Conservation (phyloP, 2,329 filamentous ascomycete genomes). For the Orbilia oligospora region DNA sequence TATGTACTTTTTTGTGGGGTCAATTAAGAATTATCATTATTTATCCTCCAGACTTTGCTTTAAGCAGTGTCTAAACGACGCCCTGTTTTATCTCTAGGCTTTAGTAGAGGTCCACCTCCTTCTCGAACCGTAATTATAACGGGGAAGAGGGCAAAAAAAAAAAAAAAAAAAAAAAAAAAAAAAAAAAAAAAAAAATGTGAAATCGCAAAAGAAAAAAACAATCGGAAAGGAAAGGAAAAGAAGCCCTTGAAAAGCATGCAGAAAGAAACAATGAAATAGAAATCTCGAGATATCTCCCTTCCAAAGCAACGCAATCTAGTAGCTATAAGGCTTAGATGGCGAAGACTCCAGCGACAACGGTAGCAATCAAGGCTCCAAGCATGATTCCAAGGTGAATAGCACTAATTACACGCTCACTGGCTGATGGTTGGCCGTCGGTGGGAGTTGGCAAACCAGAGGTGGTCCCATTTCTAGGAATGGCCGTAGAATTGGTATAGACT, state of each 20-base stretch:
- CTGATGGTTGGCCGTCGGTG: conserved; percentile 21
- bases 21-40: background rate
- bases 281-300: too few relatives aligned
- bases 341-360: background rate
- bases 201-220: background rate
- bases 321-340: background rate
- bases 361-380: conserved; percentile 9
- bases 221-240: background rate
- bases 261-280: too few relatives aligned
- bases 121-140: background rate
- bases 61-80: background rate
- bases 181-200: background rate
- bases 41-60: background rate
- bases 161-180: background rate
- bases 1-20: background rate
- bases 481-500: background rate
- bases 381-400: conserved; percentile 21
- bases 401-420: background rate
- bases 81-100: background rate
- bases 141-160: background rate
- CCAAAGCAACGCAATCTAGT: background rate
- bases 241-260: background rate
- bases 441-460: conserved; percentile 5
- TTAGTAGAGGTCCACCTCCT: background rate
- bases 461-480: background rate